Conservation (phyloP, 2,329 filamentous ascomycete species). For the Ophiocordyceps australis region DNA sequence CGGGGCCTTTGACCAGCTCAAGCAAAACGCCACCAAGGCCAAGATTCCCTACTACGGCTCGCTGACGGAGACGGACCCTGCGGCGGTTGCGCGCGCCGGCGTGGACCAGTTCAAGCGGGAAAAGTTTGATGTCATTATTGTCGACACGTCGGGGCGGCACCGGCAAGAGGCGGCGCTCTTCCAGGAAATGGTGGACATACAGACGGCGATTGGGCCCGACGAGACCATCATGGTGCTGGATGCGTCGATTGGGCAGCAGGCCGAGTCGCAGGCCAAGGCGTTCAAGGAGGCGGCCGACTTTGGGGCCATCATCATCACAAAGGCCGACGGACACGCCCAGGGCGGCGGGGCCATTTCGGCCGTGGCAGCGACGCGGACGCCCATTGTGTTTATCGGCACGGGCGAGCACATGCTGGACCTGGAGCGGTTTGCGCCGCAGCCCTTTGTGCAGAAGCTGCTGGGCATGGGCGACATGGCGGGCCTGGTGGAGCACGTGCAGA, state of each 20-base stretch:
- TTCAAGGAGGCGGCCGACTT: slow-evolving; percentile 98
- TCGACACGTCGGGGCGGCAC: slow-evolving; percentile 91
- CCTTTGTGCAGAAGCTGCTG: slow-evolving; percentile 83
- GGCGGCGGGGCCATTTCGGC: slow-evolving; percentile 96
- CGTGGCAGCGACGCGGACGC: slow-evolving; percentile 87
- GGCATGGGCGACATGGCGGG: slow-evolving; percentile 97
- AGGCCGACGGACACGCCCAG: slow-evolving; percentile 89
- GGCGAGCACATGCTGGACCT: slow-evolving; percentile 95
- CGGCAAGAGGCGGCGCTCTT: slow-evolving; percentile 90
- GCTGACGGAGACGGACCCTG: slow-evolving; percentile 88
- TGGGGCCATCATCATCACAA: slow-evolving; percentile 96
- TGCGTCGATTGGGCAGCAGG: slow-evolving; percentile 88
- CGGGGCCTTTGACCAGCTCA: slow-evolving; percentile 94
- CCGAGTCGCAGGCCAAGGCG: slow-evolving; percentile 82
- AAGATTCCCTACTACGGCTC: slow-evolving; percentile 98
- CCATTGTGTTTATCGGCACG: slow-evolving; percentile 95
- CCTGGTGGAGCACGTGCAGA: slow-evolving; percentile 90
- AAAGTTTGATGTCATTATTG: slow-evolving; percentile 93
- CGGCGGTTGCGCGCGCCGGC: slow-evolving; percentile 82
- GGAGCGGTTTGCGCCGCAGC: slow-evolving; percentile 79
- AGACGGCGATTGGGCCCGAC: slow-evolving; percentile 73
- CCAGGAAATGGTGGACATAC: slow-evolving; percentile 95
- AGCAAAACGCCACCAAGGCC: slow-evolving; percentile 96
- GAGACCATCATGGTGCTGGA: slow-evolving; percentile 98
- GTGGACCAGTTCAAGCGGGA: slow-evolving; percentile 99